These are phyloP conservation scores for Ophiosphaerella narmari DNA, from an alignment of 2,329 filamentous ascomycete genomes.

Conservation along the genomic window DNA sequence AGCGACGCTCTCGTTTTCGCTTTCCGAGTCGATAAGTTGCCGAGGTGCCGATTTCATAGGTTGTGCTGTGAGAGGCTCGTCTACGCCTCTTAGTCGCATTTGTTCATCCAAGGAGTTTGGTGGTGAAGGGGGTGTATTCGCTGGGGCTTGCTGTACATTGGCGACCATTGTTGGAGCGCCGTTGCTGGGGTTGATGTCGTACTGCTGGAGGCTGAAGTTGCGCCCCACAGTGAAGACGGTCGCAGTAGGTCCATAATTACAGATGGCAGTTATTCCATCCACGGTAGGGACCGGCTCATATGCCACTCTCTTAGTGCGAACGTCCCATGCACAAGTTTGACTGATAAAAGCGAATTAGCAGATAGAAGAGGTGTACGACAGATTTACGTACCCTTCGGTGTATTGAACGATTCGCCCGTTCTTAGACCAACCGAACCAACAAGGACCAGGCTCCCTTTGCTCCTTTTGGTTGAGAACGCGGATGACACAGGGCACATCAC, in stretches of 20 bases:
- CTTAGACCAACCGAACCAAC: slow-evolving; percentile 99
- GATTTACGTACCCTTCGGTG: slow-evolving; percentile 75
- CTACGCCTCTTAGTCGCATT: slow-evolving; percentile 49
- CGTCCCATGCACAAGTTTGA: slow-evolving; percentile 94
- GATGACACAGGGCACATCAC: slow-evolving; percentile 83
- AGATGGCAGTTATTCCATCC: slow-evolving; percentile 78
- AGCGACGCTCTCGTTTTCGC: slow-evolving; percentile 62
- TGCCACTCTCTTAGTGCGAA: slow-evolving; percentile 94
- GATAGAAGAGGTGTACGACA: slow-evolving; percentile 6
- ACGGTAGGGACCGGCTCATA: slow-evolving; percentile 86
- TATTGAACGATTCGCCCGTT: slow-evolving; percentile 95
- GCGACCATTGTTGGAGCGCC: slow-evolving; percentile 74
- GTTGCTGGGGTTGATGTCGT: slow-evolving; percentile 76
- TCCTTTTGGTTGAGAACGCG: slow-evolving; percentile 82
- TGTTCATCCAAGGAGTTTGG: slow-evolving; percentile 80
- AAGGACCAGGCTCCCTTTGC: slow-evolving; percentile 72
- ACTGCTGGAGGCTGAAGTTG: slow-evolving; percentile 91
- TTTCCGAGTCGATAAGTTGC: slow-evolving; percentile 62
- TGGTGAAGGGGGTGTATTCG: slow-evolving; percentile 77
- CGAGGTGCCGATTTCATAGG: slow-evolving; percentile 35
- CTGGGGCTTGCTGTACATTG: slow-evolving; percentile 84
- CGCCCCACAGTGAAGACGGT: slow-evolving; percentile 87
- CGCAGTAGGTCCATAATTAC: slow-evolving; percentile 88
- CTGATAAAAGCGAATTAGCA: slow-evolving; percentile 48
- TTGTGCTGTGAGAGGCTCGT: slow-evolving; percentile 37